Conservation (phyloP, 805 yeast genomes). For the Zygosaccharomyces kombuchaensis region DNA sequence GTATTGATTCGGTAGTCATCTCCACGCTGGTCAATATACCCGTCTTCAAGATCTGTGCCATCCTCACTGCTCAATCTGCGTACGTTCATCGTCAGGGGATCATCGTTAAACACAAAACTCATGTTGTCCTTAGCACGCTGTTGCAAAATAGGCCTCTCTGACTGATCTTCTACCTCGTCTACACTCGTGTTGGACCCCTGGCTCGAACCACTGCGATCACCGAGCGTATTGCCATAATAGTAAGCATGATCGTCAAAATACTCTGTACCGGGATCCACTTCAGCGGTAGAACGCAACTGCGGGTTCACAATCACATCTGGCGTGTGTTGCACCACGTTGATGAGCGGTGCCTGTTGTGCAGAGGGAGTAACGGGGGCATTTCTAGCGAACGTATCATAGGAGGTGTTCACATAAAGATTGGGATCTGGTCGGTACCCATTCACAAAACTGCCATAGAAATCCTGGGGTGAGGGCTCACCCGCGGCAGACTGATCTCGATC, state of each 20-base stretch:
- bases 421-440: constrained; percentile 17
- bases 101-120: constrained; percentile 9
- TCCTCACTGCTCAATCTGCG: constrained; percentile 14
- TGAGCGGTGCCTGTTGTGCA: constrained; percentile 22
- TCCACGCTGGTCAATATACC: constrained; percentile 33
- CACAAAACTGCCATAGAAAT: constrained; percentile 21
- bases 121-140: constrained; percentile 9
- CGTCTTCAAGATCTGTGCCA: constrained; percentile 24
- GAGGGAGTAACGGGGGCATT: constrained; percentile 9
- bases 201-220: constrained; percentile 12
- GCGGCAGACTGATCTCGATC: constrained; percentile 1
- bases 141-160: constrained; percentile 24
- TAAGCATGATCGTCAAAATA: constrained; percentile 28
- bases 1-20: constrained; percentile 36
- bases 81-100: constrained; percentile 10
- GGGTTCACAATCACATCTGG: constrained; percentile 21
- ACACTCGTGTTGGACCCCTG: constrained; percentile 13
- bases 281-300: constrained; percentile 3
- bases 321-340: constrained; percentile 28
- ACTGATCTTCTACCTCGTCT: constrained; percentile 19
- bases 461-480: constrained; percentile 4
- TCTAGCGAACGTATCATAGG: constrained; percentile 21
- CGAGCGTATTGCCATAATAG: constrained; percentile 16
- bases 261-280: constrained; percentile 3
- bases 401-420: constrained; percentile 15